Conservation (phyloP, 2,329 filamentous ascomycete species). For the Sporothrix euskadiensis region DNA sequence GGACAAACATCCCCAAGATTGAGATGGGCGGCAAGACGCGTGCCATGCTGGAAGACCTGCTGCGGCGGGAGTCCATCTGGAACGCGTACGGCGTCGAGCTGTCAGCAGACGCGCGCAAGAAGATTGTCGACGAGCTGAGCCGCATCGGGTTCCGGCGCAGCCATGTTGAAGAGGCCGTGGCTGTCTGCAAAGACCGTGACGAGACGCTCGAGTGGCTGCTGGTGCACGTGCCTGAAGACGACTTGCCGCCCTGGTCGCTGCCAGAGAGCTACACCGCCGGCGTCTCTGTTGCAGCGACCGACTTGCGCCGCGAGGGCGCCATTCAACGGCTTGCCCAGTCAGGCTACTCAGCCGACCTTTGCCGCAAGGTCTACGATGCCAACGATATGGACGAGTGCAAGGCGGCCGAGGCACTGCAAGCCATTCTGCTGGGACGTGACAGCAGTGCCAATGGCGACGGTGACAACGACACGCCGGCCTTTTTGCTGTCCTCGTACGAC, state of each 20-base stretch:
- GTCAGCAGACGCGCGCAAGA: conserved; percentile 54
- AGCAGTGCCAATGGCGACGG: conserved; percentile 34
- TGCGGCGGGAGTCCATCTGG: conserved; percentile 80
- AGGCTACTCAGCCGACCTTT: conserved; percentile 84
- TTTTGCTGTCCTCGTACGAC: conserved; percentile 38
- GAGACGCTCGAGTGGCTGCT: conserved; percentile 95
- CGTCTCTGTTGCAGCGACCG: conserved; percentile 78
- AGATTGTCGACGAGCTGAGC: conserved; percentile 70
- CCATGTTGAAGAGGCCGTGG: conserved; percentile 84
- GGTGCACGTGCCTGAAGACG: conserved; percentile 95
- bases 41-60: conserved; percentile 73
- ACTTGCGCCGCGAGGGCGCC: conserved; percentile 77
- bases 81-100: conserved; percentile 76
- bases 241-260: conserved; percentile 87
- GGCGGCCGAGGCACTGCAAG: conserved; percentile 78
- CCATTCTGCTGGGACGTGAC: conserved; percentile 55
- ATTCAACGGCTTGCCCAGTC: conserved; percentile 78
- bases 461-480: background rate
- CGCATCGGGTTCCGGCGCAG: conserved; percentile 84
- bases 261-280: conserved; percentile 91
- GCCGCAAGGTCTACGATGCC: conserved; percentile 72
- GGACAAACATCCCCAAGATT: conserved; percentile 83
- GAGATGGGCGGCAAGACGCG: conserved; percentile 87
- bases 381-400: conserved; percentile 70
- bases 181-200: conserved; percentile 85